Conservation (phyloP, 306 rosid genomes). For the Vigna angularis region DNA sequence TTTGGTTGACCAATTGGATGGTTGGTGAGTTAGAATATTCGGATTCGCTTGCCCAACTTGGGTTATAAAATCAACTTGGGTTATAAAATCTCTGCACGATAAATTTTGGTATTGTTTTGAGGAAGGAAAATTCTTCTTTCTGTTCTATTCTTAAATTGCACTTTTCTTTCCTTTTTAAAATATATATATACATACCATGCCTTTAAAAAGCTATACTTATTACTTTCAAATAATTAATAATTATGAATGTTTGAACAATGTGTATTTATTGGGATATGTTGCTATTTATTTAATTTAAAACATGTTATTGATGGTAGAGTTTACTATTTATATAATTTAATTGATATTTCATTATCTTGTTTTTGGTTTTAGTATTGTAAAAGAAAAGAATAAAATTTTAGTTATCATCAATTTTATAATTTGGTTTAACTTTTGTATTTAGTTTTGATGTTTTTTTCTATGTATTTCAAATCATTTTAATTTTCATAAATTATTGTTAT, state of each 20-base stretch:
- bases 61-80: conserved; percentile 9
- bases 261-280: not conserved
- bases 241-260: not conserved
- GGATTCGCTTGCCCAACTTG: not conserved
- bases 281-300: not conserved
- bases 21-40: conserved; percentile 20
- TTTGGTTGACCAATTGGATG: conserved; percentile 23
- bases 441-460: too few relatives aligned
- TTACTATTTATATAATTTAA: too few relatives aligned
- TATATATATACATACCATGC: not conserved
- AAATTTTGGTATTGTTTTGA: not conserved
- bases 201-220: not conserved
- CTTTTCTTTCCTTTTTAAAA: not conserved
- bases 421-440: not conserved
- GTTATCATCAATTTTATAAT: not conserved
- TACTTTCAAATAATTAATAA: not conserved
- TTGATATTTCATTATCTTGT: not conserved
- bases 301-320: not conserved
- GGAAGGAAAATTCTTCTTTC: not conserved
- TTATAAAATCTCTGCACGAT: not conserved
- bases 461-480: too few relatives aligned
- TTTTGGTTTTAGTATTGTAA: not conserved
- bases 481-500: too few relatives aligned
- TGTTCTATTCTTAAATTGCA: not conserved
- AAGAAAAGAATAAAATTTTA: too few relatives aligned